These are phyloP conservation scores for Conringia planisiliqua DNA, from an alignment of 345 rosid species.

Conservation along the genomic window DNA sequence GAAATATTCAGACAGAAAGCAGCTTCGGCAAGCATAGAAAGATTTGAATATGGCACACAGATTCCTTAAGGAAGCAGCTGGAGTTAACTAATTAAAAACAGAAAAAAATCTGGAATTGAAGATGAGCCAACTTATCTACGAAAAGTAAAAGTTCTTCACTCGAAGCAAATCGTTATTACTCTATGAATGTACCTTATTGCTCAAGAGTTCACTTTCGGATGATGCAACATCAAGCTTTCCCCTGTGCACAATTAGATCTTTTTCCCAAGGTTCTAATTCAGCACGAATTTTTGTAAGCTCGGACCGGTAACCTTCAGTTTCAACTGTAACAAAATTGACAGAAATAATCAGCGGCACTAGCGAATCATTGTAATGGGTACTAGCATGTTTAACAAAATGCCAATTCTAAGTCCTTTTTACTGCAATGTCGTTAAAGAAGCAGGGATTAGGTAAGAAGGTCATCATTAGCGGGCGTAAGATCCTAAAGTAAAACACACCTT, in stretches of 20 bases:
- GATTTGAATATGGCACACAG: background rate
- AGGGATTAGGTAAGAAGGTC: background rate
- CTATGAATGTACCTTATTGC: constrained; percentile 58
- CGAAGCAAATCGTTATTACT: background rate
- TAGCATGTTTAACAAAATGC: constrained; percentile 20
- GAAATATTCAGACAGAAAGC: background rate
- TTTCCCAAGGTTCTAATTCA: constrained; percentile 95
- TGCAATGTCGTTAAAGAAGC: background rate
- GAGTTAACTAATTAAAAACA: background rate
- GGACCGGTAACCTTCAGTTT: constrained; percentile 75
- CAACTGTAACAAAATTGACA: constrained; percentile 51
- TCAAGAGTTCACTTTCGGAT: constrained; percentile 74
- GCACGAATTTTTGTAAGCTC: constrained; percentile 79
- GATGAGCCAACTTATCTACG: constrained; percentile 9
- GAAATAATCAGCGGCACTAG: constrained; percentile 11
- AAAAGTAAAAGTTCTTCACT: constrained; percentile 5
- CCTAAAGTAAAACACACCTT: constrained; percentile 48
- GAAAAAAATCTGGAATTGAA: background rate
- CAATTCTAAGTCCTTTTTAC: constrained; percentile 9
- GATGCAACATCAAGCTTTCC: constrained; percentile 90
- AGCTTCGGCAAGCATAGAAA: background rate
- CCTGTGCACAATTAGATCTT: constrained; percentile 74
- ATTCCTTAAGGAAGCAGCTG: constrained; percentile 11
- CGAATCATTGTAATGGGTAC: background rate
- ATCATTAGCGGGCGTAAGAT: constrained; percentile 8